Base-by-base conservation (phyloP, 192 early-diverging fungal genomes). In the Backusella sp. region DNA sequence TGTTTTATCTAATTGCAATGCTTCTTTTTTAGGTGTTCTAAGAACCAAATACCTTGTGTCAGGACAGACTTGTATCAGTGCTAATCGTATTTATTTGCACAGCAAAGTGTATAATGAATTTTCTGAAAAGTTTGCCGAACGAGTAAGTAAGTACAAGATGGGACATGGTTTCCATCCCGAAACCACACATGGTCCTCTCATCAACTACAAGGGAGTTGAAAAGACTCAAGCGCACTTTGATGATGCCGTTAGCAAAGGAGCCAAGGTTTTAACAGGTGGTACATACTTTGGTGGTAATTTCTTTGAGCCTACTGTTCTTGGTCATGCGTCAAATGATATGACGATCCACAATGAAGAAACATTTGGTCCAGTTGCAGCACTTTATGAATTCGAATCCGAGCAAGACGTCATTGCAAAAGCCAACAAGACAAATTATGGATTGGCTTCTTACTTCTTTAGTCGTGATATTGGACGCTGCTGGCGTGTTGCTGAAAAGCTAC, bases 291-390 rank as follows among this genome's bases (percentile, higher is more conserved):
- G 76, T n/a, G 94, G 93, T 26, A 89, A 91, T 68, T 98, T 94
- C 78, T 95, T 90, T 74, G 87, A 92, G 36, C 95, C 95, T 23
- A 97, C 96, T 1, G 86, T 98, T 23, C 76, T 98, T 35, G 83
- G 84, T 1, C 86, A 88, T n/a, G 90, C 94, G 79, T 86, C 83
- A 7, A 84, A 88, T 37, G 84, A 87, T 34, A 94, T 95, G 91
- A 75, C 75, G 15, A 89, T 97, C 66, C 78, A 88, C 32, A 83
- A 77, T 21, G 93, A 96, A 79, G 97, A 98, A 81, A 93, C 92
- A 6, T 98, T 98, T 89, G 97, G 97, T 8, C 96, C 97, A 7
- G 87, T 98, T 30, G 93, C 92, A 30, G 90, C 86, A 9, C 83
- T 98, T 36, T 92, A 88, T 80, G 83, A 70, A 12, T 98, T 98